Evolutionary conservation across 1,284 basidiomycete species (phyloP).

Genomic region (Cutaneotrichosporon mucoides): DNA sequence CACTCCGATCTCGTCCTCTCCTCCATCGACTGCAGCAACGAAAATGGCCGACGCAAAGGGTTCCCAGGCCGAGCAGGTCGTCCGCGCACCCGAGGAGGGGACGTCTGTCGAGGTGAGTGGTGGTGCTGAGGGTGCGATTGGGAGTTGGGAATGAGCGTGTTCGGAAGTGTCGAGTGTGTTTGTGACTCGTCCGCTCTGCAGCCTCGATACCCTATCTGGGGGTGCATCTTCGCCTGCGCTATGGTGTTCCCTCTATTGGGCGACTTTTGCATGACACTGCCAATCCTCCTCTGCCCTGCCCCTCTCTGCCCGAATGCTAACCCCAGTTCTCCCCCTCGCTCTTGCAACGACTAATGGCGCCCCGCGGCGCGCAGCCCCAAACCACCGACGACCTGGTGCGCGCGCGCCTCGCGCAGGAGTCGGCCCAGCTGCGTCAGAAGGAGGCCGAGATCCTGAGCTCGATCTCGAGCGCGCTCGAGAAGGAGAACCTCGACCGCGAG

Average conservation of each 20-base stretch:
- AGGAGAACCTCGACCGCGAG: constrained; percentile 50
- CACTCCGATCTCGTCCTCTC: no score
- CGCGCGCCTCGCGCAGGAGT: constrained; percentile 42
- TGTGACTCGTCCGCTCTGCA: neutral
- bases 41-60: constrained; percentile 35
- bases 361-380: constrained; percentile 15
- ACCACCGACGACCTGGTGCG: constrained; percentile 43
- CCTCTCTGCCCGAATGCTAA: constrained; percentile 4
- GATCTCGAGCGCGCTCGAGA: constrained; percentile 47
- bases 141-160: no score
- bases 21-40: neutral
- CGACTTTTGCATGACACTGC: neutral
- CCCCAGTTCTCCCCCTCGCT: constrained; percentile 46
- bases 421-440: constrained; percentile 41
- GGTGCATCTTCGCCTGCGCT: no score
- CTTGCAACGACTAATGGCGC: constrained; percentile 36
- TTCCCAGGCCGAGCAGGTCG: constrained; percentile 42
- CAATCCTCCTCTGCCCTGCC: neutral
- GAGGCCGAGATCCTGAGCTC: constrained; percentile 45
- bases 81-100: constrained; percentile 35
- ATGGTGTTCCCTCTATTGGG: no score
- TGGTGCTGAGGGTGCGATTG: neutral
- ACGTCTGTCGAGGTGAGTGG: constrained; percentile 43
- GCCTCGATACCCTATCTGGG: neutral
- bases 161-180: no score